phyloP scores from a whole-genome alignment of 345 rosid genomes.

The Camelina neglecta region DNA sequence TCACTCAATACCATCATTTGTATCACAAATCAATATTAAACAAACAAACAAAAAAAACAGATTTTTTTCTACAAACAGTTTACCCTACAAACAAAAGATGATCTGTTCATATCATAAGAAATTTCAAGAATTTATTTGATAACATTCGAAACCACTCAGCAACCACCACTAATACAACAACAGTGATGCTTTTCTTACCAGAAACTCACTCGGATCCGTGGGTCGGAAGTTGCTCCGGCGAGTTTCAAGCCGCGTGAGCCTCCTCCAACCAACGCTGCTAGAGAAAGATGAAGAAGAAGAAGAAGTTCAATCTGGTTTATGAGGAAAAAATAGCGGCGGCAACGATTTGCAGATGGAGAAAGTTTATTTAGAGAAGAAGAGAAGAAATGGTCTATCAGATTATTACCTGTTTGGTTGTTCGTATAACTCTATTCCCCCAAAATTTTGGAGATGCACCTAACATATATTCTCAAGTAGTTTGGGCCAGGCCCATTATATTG shows the following conservation, averaged over 20 bases:
- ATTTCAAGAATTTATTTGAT: too few relatives aligned
- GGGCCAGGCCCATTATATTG: constrained; percentile 27
- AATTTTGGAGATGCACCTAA: neutral
- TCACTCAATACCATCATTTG: too few relatives aligned
- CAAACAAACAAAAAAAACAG: too few relatives aligned
- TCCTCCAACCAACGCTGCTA: constrained; percentile 31
- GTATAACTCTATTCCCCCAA: neutral
- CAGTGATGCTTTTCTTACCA: constrained; percentile 35
- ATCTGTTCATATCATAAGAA: too few relatives aligned
- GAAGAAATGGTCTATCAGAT: constrained; percentile 35
- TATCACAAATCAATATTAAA: too few relatives aligned
- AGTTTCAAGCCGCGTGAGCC: constrained; percentile 19
- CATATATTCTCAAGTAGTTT: neutral
- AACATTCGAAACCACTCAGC: constrained; percentile 11
- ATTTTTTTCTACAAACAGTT: too few relatives aligned
- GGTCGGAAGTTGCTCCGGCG: constrained; percentile 37
- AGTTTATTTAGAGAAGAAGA: neutral
- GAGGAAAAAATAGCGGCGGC: constrained; percentile 40
- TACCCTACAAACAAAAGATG: too few relatives aligned
- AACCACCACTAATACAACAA: neutral
- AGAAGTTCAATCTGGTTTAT: constrained; percentile 19
- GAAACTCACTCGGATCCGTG: constrained; percentile 34
- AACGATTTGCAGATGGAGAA: constrained; percentile 37
- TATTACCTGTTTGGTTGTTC: constrained; percentile 26
- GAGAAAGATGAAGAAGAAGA: neutral